Evolutionary conservation across 2,329 filamentous ascomycete genomes (phyloP), one percentile per base, ranked within the genome.

Genomic region (Chrysoporthe cubensis): DNA sequence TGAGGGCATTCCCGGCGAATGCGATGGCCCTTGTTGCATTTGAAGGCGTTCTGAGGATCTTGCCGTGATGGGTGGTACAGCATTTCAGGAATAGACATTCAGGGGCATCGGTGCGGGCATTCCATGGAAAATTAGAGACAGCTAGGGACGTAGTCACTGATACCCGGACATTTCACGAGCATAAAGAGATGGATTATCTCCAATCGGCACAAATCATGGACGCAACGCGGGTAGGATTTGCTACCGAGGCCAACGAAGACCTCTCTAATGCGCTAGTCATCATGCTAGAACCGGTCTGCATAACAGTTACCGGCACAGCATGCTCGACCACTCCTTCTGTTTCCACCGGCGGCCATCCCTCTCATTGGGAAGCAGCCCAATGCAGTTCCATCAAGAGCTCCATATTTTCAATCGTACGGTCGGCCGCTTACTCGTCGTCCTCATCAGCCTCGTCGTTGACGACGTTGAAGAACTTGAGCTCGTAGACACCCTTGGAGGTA

Each of bases 391-490:
- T n/a, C 16, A 21, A 26, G 40, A 40, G 21, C 18, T 46, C 43
- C 59, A 14, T 48, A 8, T 14, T 16, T 34, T 5, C 14, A 37
- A 18, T n/a, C 40, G n/a, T 42, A 11, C 14, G 46, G 14, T 42
- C 13, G 34, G 26, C 66, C 58, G 63, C 77, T 90, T 97, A 99
- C 84, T 99, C 96, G 80, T 99, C 96, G 81, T 99, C 96, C 80
- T 99, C 96, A 76, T 98, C 96, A 77, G 88, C 94, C 82, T 94
- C 95, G 82, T 99, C 96, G 84, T 97, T 96, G 79, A 97, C 95
- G 80, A 99, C 94, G 89, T 99, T 99, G 94, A 97, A 99, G 94
- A 99, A 99, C 88, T 97, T 94, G 85, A 99, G 91, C 89, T 97
- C 94, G 88, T 99, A 99, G 75, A 97, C 94, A 81, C 96, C 95